Evolutionary conservation across 2,329 filamentous ascomycete genomes (phyloP).

Genomic region (Aspergillus fischeri): DNA sequence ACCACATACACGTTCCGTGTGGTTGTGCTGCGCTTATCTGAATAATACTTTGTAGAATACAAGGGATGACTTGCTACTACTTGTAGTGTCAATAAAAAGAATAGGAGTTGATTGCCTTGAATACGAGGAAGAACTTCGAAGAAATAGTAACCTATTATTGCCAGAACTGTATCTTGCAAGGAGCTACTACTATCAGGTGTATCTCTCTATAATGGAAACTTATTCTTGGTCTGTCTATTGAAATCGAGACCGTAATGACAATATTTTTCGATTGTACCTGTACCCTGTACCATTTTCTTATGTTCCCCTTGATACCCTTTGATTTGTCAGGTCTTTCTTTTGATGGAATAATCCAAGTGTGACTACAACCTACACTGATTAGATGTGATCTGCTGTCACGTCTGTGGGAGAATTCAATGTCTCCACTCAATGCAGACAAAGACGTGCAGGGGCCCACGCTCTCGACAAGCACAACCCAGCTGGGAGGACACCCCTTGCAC

Average conservation of each 20-base stretch:
- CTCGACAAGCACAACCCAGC: slow-evolving; percentile 25
- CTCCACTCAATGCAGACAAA: slow-evolving; percentile 26
- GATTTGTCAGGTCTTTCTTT: neutral
- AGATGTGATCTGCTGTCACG: slow-evolving; percentile 32
- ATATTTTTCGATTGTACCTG: neutral
- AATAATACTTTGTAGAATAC: neutral
- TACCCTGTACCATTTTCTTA: neutral
- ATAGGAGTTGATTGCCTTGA: neutral
- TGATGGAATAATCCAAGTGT: neutral
- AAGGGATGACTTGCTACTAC: neutral
- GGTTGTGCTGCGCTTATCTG: neutral
- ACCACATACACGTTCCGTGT: neutral
- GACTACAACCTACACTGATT: slow-evolving; percentile 19
- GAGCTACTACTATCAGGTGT: neutral
- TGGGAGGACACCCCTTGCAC: slow-evolving; percentile 15
- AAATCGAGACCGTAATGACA: neutral
- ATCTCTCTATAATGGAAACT: no score
- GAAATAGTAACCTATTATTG: neutral
- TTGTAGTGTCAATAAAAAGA: neutral
- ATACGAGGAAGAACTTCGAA: neutral
- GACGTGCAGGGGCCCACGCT: slow-evolving; percentile 34
- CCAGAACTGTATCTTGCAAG: neutral
- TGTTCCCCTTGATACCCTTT: neutral
- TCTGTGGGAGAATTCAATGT: slow-evolving; percentile 22
- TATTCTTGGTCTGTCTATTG: neutral